A percentile compares a stretch with the other conserved stretches of the same genome.
phyloP scores from a whole-genome alignment of 768 basidiomycete species.

The Rhodocollybia butyracea region DNA sequence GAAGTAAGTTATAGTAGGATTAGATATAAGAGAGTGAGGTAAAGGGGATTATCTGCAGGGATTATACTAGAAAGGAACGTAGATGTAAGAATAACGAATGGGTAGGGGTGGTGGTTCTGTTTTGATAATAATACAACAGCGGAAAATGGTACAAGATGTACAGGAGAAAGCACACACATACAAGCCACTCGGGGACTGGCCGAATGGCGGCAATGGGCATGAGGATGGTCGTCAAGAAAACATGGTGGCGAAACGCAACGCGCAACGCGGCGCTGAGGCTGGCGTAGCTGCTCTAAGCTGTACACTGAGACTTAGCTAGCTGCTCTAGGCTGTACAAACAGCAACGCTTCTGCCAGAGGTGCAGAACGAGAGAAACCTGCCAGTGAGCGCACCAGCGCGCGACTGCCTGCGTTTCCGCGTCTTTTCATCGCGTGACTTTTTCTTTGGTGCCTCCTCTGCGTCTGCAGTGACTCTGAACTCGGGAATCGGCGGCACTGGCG shows the following conservation, averaged over 20 bases:
- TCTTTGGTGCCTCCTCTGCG: slow-evolving; percentile 4
- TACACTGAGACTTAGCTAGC: background rate
- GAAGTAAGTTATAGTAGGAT: background rate
- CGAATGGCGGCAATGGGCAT: background rate
- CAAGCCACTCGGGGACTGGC: background rate
- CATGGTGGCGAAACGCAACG: no score
- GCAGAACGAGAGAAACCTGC: background rate
- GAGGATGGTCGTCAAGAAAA: background rate
- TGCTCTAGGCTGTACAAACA: background rate
- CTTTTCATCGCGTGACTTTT: background rate
- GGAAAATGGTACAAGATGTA: background rate
- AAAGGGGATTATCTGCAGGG: slow-evolving; percentile 2
- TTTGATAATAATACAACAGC: background rate
- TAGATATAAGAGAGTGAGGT: slow-evolving; percentile 4
- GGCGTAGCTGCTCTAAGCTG: no score
- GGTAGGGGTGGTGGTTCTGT: no score
- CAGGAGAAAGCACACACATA: background rate
- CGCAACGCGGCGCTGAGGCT: no score
- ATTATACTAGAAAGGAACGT: slow-evolving; percentile 2
- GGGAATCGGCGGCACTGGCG: slow-evolving; percentile 58
- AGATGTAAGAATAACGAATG: slow-evolving; percentile 6
- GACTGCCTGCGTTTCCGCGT: background rate
- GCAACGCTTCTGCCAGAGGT: slow-evolving; percentile 1
- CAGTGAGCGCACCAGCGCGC: background rate
- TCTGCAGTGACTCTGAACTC: slow-evolving; percentile 36